A percentile compares a stretch with the other conserved stretches of the same genome.
phyloP scores from a whole-genome alignment of 169 alveolate species.

The Toxoplasma gondii region DNA sequence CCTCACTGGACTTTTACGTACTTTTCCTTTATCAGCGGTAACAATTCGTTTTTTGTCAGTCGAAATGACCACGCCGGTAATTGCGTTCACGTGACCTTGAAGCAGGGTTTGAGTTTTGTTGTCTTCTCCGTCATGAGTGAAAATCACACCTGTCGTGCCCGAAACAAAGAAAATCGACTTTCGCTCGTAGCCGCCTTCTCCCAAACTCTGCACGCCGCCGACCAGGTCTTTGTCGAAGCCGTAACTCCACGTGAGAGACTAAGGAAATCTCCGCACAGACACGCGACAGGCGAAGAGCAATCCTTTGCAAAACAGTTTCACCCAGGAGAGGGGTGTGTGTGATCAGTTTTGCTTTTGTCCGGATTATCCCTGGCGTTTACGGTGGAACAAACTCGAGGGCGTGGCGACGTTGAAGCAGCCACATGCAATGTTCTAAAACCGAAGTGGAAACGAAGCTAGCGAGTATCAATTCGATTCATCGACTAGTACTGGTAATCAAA shows the following conservation, averaged over 20 bases:
- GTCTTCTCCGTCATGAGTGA: neutral
- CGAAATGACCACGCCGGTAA: constrained; percentile 66
- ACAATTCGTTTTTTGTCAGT: constrained; percentile 62
- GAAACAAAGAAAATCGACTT: constrained; percentile 21
- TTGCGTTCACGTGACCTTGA: constrained; percentile 72
- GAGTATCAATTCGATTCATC: too few species aligned
- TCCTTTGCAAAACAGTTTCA: too few species aligned
- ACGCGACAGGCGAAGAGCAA: neutral
- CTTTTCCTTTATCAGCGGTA: constrained; percentile 68
- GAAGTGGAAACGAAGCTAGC: too few species aligned
- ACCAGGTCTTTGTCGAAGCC: constrained; percentile 64
- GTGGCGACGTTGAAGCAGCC: too few species aligned
- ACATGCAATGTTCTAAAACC: too few species aligned
- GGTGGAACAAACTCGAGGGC: too few species aligned
- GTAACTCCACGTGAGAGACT: constrained; percentile 59
- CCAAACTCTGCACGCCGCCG: constrained; percentile 62
- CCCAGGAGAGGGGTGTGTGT: neutral
- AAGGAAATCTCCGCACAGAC: neutral
- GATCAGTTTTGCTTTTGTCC: too few species aligned
- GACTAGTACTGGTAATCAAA: too few species aligned
- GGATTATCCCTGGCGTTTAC: too few species aligned
- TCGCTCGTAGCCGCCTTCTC: neutral
- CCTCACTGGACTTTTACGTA: neutral
- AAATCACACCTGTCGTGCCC: constrained; percentile 31
- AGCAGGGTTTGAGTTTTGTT: constrained; percentile 70